Evolutionary conservation across 805 yeast species (phyloP), one percentile per base, ranked within the genome.

Genomic region (Suhomyces prunicola): DNA sequence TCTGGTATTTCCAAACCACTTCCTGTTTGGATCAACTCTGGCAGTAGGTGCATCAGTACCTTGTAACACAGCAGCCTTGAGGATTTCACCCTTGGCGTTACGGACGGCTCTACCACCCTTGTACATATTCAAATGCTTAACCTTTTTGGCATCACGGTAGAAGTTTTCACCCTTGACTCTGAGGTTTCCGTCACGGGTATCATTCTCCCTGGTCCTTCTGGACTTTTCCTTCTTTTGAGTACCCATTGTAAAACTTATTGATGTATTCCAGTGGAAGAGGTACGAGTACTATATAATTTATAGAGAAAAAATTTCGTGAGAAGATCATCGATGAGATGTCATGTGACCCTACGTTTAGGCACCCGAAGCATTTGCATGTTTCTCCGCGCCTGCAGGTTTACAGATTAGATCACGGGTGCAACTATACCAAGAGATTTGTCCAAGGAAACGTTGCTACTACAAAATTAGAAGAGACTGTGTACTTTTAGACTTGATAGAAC

Each of bases 1-100:
- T 66, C 99, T 83, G 12, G 99, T 90, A 72, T 91, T 94, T 47
- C 97, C 97, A 67, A 94, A 94, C 99, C 98, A 93, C 67, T 96
- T 84, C 70, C 97, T 83, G 70, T 93, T 93, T 6, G 99, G 98
- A 67, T 90, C 97, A 44, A 93, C 96, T 56, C 99, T 80, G 1
- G 98, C 98, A 58, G 78, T 83, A 12, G 98, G 98, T 27, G 88
- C 79, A 57, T 90, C 92, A 4, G 90, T 85, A 60, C 88, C 86
- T 69, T 93, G 99, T 53, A 93, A 80, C 27, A 84, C 85, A 17
- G 98, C 97, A 44, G 96, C 97, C 66, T 83, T 79, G 51, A 90
- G 80, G 54, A 92, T 81, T 31, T 91, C 97, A 65, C 98, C 98
- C 57, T 83, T 79, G 49, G 90, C 90, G 67, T 92, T 90, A 61